These are phyloP conservation scores for Tetrahymena borealis DNA, from an alignment of 73 alveolate species.

Conservation along the genomic window DNA sequence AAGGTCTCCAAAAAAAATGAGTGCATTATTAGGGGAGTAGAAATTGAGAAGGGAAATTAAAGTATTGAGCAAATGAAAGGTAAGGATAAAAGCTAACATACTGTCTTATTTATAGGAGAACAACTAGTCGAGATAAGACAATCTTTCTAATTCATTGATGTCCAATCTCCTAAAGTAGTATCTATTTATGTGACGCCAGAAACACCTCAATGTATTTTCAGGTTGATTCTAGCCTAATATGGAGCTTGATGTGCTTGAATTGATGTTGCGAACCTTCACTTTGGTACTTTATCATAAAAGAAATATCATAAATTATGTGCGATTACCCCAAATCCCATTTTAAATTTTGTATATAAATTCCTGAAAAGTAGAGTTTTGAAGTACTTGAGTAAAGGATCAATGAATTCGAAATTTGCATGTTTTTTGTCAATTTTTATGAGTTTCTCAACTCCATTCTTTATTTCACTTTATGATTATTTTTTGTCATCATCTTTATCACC, in stretches of 20 bases:
- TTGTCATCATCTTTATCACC: neutral
- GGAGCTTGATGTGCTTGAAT: conserved; percentile 3
- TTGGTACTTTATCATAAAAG: conserved; percentile 1
- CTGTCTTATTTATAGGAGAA: neutral
- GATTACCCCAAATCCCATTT: neutral
- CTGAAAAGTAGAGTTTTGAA: neutral
- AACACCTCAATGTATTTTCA: neutral
- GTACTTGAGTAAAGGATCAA: neutral
- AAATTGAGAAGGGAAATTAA: neutral
- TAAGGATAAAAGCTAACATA: neutral
- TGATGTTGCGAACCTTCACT: neutral
- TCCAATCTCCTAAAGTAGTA: neutral
- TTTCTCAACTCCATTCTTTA: neutral
- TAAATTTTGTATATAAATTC: neutral
- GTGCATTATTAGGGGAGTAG: neutral
- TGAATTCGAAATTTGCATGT: neutral
- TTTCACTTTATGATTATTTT: neutral
- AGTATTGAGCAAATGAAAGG: neutral
- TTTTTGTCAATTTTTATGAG: neutral
- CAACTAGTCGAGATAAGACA: neutral
- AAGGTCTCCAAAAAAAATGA: neutral
- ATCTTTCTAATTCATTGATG: neutral
- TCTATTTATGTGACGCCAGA: neutral
- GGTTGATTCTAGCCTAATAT: neutral
- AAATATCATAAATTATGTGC: neutral